These are phyloP conservation scores for Pseudodiploospora longispora DNA, from an alignment of 2,329 filamentous ascomycete species.

Conservation along the genomic window DNA sequence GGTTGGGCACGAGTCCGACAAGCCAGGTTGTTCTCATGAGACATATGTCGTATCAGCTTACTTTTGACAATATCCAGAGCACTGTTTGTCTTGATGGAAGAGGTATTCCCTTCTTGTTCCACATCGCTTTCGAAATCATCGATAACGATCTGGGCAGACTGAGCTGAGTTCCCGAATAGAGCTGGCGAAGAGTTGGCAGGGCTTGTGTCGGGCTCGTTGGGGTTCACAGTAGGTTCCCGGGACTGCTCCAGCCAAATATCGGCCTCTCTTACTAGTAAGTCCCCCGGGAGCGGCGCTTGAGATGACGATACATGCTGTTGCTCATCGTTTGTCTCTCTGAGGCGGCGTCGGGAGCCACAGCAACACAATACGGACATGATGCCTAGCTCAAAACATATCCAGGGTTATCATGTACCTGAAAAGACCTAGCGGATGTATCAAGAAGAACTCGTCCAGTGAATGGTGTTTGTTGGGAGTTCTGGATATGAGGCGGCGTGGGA, in stretches of 20 bases:
- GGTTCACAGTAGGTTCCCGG: slow-evolving; percentile 1
- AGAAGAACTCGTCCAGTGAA: no score
- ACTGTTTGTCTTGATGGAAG: slow-evolving; percentile 25
- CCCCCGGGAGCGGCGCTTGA: neutral
- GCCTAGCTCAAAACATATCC: no score
- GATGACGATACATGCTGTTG: neutral
- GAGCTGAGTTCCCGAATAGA: slow-evolving; percentile 14
- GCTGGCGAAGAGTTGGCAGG: neutral
- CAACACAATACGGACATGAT: slow-evolving; percentile 7
- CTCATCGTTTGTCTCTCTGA: neutral
- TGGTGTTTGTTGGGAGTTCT: no score
- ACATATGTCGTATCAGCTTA: slow-evolving; percentile 37
- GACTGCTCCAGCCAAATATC: neutral
- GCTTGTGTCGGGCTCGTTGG: neutral
- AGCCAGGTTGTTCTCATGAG: slow-evolving; percentile 33
- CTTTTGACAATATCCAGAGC: slow-evolving; percentile 38
- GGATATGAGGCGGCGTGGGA: no score
- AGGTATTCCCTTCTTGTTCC: slow-evolving; percentile 22
- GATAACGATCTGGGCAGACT: slow-evolving; percentile 23
- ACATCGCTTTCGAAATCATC: slow-evolving; percentile 29
- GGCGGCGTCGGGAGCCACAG: slow-evolving; percentile 6
- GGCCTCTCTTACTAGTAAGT: neutral
- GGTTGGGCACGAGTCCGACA: slow-evolving; percentile 32
- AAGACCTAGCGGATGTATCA: no score
- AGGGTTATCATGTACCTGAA: no score